These are phyloP conservation scores for Teunomyces panamensis DNA, from an alignment of 805 yeast species.

Conservation along the genomic window DNA sequence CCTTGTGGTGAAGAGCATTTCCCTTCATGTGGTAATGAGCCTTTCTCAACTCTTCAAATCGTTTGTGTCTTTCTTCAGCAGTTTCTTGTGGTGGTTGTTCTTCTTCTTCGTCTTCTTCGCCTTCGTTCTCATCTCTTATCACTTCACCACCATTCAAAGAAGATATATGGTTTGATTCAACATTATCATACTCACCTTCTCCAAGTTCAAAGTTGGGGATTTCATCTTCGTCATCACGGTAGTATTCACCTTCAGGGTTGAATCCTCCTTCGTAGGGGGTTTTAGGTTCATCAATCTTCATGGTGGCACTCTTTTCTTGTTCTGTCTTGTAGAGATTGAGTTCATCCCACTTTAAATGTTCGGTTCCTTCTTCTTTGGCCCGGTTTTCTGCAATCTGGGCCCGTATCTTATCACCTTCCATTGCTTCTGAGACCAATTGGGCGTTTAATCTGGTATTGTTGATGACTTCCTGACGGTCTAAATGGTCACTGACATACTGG, in stretches of 20 bases:
- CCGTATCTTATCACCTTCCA: conserved; percentile 46
- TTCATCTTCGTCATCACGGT: conserved; percentile 43
- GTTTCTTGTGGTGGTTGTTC: conserved; percentile 35
- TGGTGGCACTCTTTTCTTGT: conserved; percentile 66
- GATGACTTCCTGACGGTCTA: conserved; percentile 70
- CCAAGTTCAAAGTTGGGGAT: conserved; percentile 57
- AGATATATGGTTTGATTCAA: conserved; percentile 21
- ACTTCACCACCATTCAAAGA: conserved; percentile 44
- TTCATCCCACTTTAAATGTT: conserved; percentile 80
- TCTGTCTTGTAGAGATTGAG: conserved; percentile 70
- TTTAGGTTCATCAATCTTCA: conserved; percentile 92
- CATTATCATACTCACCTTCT: conserved; percentile 47
- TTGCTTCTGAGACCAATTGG: conserved; percentile 34
- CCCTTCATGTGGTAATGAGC: conserved; percentile 69
- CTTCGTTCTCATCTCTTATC: conserved; percentile 26
- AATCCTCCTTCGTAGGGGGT: conserved; percentile 93
- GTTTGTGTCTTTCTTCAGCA: conserved; percentile 60
- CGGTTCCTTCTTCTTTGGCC: not conserved
- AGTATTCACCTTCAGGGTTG: conserved; percentile 77
- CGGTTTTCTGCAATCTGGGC: conserved; percentile 40
- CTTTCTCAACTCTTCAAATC: conserved; percentile 77
- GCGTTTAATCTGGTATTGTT: conserved; percentile 79
- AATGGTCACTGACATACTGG: conserved; percentile 12
- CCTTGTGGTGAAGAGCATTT: conserved; percentile 39
- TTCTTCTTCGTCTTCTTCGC: conserved; percentile 27